Base-by-base conservation (phyloP, 2,329 filamentous ascomycete genomes). In the Bipolaris zeicola region DNA sequence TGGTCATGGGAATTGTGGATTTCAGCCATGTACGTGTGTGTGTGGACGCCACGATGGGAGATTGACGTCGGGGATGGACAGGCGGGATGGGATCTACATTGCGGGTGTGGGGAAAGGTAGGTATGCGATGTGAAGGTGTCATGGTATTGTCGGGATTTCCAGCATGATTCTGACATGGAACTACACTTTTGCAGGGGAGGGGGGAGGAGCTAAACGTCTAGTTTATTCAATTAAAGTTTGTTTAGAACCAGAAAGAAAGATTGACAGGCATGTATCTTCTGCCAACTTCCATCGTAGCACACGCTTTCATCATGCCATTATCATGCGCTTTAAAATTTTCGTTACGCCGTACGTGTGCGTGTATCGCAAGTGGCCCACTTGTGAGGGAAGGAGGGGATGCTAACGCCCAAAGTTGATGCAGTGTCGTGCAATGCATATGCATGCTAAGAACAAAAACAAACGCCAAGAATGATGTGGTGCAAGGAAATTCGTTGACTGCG, bases 401-500 rank as follows among this genome's bases (percentile, higher is more conserved):
- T 11, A 37, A 37, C 34, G 20, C 22, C 45, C 33, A 48, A 38
- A 48, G 34, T n/a, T 28, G 34, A 48, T 48, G 45, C 43, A 36
- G 13, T 46, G 43, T 38, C n/a, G 22, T 48, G 45, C 34, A 22
- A 48, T 26, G 22, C 33, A 38, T 38, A 38, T 48, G 20, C 34
- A 38, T 38, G 45, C 34, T 37, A 24, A 14, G 18, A 16, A 38
- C 13, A 44, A 41, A 22, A 41, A 14, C 5, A 13, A 37, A 48
- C 8, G 34, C 45, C 6, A 24, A n/a, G 28, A 26, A 24, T 24
- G 8, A 38, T 48, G 33, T 18, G 11, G 24, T 38, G 34, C 38
- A 48, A 48, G 45, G 34, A 48, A 37, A 48, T 38, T 48, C 45
- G 45, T 47, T 20, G 33, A 37, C 20, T 37, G 45, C 45, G 45